These are phyloP conservation scores for Pythium graminicola DNA, from an alignment of 352 stramenopile genomes.

Conservation along the genomic window DNA sequence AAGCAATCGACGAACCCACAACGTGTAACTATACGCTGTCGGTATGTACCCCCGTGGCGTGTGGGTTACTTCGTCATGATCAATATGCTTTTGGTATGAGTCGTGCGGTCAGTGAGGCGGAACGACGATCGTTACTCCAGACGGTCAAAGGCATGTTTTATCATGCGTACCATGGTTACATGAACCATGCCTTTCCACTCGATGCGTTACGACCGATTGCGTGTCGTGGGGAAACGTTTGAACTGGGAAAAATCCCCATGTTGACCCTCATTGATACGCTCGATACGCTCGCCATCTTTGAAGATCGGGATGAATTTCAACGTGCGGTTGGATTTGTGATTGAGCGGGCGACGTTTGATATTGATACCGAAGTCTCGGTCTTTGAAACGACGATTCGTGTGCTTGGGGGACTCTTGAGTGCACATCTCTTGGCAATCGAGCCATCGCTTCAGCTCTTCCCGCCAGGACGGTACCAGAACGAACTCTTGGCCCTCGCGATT, in stretches of 20 bases:
- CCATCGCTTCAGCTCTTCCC: too few species aligned
- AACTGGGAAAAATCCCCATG: too few species aligned
- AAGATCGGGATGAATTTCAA: conserved; percentile 84
- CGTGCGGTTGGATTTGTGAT: conserved; percentile 85
- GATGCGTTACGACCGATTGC: conserved; percentile 71
- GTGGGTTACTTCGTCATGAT: conserved; percentile 60
- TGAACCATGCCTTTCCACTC: conserved; percentile 75
- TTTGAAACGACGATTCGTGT: conserved; percentile 99
- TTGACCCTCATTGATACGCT: conserved; percentile 89
- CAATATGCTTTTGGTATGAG: conserved; percentile 55
- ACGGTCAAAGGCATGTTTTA: conserved; percentile 88
- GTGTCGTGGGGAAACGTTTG: conserved; percentile 35
- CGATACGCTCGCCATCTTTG: conserved; percentile 98
- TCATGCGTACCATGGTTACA: conserved; percentile 83
- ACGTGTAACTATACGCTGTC: conserved; percentile 54
- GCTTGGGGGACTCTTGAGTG: conserved; percentile 95
- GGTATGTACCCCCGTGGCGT: conserved; percentile 70
- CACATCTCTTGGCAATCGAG: conserved; percentile 90
- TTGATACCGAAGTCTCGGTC: conserved; percentile 88
- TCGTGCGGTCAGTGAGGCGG: conserved; percentile 44
- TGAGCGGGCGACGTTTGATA: conserved; percentile 69
- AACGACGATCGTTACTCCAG: conserved; percentile 39
- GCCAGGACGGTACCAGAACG: too few species aligned
- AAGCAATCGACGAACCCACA: conserved; percentile 43
- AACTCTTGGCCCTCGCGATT: conserved; percentile 90